These are phyloP conservation scores for Penicillium olsonii DNA, from an alignment of 2,329 filamentous ascomycete species.

Conservation along the genomic window DNA sequence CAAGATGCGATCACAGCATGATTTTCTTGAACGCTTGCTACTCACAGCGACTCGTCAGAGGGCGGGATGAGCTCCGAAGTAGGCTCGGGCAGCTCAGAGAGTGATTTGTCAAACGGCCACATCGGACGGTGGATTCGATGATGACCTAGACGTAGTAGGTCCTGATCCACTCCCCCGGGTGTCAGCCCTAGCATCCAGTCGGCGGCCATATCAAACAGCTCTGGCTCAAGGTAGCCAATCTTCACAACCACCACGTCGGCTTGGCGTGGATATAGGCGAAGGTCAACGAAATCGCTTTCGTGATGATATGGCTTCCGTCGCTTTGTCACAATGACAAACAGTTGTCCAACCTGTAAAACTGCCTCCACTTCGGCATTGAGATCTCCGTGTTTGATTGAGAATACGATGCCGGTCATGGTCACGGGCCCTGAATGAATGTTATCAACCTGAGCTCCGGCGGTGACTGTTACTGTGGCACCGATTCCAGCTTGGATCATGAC, in stretches of 20 bases:
- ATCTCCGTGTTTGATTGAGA: constrained; percentile 55
- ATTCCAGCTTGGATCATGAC: constrained; percentile 49
- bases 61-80: constrained; percentile 37
- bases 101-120: constrained; percentile 48
- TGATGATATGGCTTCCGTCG: constrained; percentile 57
- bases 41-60: constrained; percentile 25
- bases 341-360: constrained; percentile 53
- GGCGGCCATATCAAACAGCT: constrained; percentile 56
- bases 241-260: constrained; percentile 58
- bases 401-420: constrained; percentile 53
- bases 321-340: constrained; percentile 55
- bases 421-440: constrained; percentile 51
- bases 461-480: constrained; percentile 52
- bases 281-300: constrained; percentile 54
- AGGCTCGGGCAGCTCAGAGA: constrained; percentile 38
- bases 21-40: not conserved
- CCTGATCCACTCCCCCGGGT: constrained; percentile 57
- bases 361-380: constrained; percentile 50
- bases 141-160: constrained; percentile 52
- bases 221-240: constrained; percentile 58
- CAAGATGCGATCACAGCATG: not conserved
- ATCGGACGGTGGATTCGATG: constrained; percentile 52
- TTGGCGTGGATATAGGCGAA: constrained; percentile 48
- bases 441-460: constrained; percentile 54
- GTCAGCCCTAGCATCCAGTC: constrained; percentile 59